phyloP scores from a whole-genome alignment of 768 basidiomycete species.

The Aureoboletus auriporus region DNA sequence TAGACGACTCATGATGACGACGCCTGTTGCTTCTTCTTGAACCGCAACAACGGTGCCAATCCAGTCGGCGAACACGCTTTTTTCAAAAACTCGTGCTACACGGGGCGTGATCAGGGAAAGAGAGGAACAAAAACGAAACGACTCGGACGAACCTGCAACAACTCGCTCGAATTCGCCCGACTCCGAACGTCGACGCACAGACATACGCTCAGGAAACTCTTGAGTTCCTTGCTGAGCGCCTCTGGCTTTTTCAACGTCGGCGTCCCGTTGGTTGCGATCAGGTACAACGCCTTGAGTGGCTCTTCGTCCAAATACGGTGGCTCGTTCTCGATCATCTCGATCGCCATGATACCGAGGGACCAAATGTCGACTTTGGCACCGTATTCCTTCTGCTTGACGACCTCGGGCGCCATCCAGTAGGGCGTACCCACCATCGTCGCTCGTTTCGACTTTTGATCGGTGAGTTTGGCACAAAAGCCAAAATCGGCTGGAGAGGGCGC shows the following conservation, averaged over 20 bases:
- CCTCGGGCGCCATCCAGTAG: conserved; percentile 99
- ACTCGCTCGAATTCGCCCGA: conserved; percentile 83
- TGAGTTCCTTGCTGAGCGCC: conserved; percentile 84
- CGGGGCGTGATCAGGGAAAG: background rate
- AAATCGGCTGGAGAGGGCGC: conserved; percentile 71
- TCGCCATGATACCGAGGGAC: conserved; percentile 97
- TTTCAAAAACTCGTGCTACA: conserved; percentile 91
- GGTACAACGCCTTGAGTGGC: conserved; percentile 87
- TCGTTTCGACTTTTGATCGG: conserved; percentile 94
- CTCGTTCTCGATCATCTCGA: conserved; percentile 99
- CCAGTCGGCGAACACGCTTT: conserved; percentile 82
- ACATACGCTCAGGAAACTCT: conserved; percentile 97
- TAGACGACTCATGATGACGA: conserved; percentile 29
- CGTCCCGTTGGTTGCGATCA: conserved; percentile 97
- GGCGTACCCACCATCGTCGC: conserved; percentile 99
- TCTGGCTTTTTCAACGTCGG: conserved; percentile 98
- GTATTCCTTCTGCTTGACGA: conserved; percentile 96
- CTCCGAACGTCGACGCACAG: conserved; percentile 95
- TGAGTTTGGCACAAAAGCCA: conserved; percentile 94
- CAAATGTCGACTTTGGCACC: conserved; percentile 96
- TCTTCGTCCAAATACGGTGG: conserved; percentile 96
- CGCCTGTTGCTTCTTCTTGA: conserved; percentile 60
- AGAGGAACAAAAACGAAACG: background rate
- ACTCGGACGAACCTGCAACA: conserved; percentile 68
- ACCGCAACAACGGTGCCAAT: conserved; percentile 81